Evolutionary conservation across 129 eudicot genomes (phyloP), one percentile per base, ranked within the genome.

Genomic region (Calendula officinalis): DNA sequence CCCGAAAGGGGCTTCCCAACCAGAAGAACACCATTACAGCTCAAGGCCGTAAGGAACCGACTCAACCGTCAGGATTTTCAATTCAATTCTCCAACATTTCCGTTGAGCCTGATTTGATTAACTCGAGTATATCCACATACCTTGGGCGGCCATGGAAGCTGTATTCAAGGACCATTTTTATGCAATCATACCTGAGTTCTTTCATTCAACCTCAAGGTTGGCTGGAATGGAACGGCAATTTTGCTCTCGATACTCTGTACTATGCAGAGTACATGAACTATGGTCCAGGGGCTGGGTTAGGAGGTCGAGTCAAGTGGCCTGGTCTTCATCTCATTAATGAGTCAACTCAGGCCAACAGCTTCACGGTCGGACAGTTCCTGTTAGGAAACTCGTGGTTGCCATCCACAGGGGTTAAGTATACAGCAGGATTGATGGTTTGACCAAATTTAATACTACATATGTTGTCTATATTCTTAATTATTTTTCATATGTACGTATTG

Each of bases 11-110:
- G 1, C 87, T 91, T 4, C 84, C 95, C 0, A 77, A 72, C 56
- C 98, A 87, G 30, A 87, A 84, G 76, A 91, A 91, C 83, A 85
- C 96, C 10, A 78, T 91, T 13, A 91, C 98, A 1, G 96, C 98
- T 0, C 96, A 88, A 15, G 95, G 96, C 60, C 86, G 96, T 0
- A 83, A 79, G 53, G 89, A 85, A 12, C 77, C 85, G 2, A 65
- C 63, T 17, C 85, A 92, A 36, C 64, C 82, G 17, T 76, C 95
- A 0, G 98, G 98, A 3, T 88, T 92, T 62, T 66, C 96, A 0
- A 71, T 92, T 48, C 98, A 92, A 22, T 81, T 81, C 62, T 81
- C 89, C 56, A 85, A 85, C 70, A 81, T 92, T 46, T 59, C 95
- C 0, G 88, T 70, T 3, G 96, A 87, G 63, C 17, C 9, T n/a